A percentile compares a stretch with the other conserved stretches of the same genome.
Conservation (phyloP, 2,329 filamentous ascomycete genomes). For the Aspergillus hiratsukae region DNA sequence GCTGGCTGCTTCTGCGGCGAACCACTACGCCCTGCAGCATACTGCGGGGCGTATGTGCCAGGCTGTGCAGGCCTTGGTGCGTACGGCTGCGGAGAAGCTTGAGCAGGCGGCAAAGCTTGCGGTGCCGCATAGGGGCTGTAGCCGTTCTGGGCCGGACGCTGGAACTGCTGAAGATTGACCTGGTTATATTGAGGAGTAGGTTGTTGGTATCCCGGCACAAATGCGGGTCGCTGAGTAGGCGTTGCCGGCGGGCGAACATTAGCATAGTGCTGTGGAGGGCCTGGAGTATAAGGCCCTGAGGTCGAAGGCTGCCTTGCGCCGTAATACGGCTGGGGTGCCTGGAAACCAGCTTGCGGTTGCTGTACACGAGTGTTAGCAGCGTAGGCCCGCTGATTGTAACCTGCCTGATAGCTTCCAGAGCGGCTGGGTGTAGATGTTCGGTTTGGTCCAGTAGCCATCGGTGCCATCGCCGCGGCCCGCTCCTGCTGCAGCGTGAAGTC, state of each 20-base stretch:
- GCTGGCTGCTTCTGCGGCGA: conserved; percentile 31
- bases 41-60: conserved; percentile 25
- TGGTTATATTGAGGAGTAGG: conserved; percentile 31
- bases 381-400: conserved; percentile 33
- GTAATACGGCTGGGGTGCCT: conserved; percentile 28
- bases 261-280: conserved; percentile 24
- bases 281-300: conserved; percentile 30
- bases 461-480: conserved; percentile 30
- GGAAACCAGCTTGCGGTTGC: conserved; percentile 24
- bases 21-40: conserved; percentile 22
- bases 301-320: conserved; percentile 27
- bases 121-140: conserved; percentile 28
- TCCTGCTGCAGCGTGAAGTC: conserved; percentile 55
- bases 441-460: conserved; percentile 27
- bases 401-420: conserved; percentile 27
- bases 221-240: conserved; percentile 34
- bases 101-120: conserved; percentile 24
- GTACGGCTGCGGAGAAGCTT: conserved; percentile 33
- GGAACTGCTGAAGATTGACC: conserved; percentile 36
- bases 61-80: conserved; percentile 33
- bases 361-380: conserved; percentile 25
- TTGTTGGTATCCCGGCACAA: conserved; percentile 33
- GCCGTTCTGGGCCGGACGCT: conserved; percentile 37
- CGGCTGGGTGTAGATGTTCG: conserved; percentile 34
- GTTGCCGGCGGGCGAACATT: conserved; percentile 31